phyloP scores from a whole-genome alignment of 2,329 filamentous ascomycete genomes.

The Lasiodiplodia sp. region DNA sequence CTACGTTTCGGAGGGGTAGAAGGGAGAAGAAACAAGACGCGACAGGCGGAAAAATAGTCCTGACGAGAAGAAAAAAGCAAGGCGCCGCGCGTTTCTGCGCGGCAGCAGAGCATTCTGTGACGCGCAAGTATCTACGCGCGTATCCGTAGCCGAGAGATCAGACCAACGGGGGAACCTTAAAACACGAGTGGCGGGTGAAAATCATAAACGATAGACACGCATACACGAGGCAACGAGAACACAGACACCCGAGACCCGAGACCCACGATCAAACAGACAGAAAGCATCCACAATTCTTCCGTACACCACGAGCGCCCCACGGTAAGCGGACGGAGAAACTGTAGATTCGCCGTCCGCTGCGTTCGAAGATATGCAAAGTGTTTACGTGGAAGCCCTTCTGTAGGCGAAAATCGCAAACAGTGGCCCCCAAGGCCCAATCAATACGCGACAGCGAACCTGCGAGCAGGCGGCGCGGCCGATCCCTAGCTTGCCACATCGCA shows the following conservation, averaged over 20 bases:
- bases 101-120: neutral
- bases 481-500: neutral
- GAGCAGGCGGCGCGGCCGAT: slow-evolving; percentile 4
- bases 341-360: slow-evolving; percentile 11
- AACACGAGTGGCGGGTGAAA: neutral
- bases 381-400: neutral
- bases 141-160: neutral
- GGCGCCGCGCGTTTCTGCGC: neutral
- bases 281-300: slow-evolving; percentile 20
- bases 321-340: neutral
- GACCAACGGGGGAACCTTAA: neutral
- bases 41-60: neutral
- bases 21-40: neutral
- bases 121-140: neutral
- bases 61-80: neutral
- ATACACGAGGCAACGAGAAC: neutral
- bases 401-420: neutral
- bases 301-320: neutral
- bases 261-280: neutral
- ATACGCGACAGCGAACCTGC: neutral
- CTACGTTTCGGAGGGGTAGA: neutral
- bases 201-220: neutral
- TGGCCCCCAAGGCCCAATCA: slow-evolving; percentile 3
- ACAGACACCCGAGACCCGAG: neutral
- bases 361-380: slow-evolving; percentile 18